These are phyloP conservation scores for Boletus semigastroideus DNA, from an alignment of 1,284 basidiomycete genomes.

Conservation along the genomic window DNA sequence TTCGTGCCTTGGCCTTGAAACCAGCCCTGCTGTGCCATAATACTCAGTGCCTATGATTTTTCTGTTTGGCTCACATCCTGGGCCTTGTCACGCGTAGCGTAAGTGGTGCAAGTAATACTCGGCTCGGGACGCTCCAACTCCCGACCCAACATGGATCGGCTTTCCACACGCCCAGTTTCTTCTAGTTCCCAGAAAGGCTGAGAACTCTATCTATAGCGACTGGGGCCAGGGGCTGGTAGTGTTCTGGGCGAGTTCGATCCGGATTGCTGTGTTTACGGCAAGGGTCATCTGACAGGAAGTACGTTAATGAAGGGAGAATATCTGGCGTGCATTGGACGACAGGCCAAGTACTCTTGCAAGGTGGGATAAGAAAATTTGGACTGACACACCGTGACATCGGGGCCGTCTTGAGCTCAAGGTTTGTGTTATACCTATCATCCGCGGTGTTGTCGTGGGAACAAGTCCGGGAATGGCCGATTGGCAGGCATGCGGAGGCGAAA, in stretches of 20 bases:
- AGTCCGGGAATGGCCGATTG: neutral
- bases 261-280: constrained; percentile 1
- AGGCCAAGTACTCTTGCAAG: no score
- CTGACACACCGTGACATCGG: no score
- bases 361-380: no score
- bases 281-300: neutral
- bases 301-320: neutral
- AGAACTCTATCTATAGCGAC: neutral
- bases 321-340: no score
- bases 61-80: neutral
- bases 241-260: neutral
- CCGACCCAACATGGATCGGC: neutral
- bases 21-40: neutral
- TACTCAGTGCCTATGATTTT: neutral
- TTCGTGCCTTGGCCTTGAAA: neutral
- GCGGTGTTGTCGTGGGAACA: neutral
- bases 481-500: no score
- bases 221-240: no score
- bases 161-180: neutral
- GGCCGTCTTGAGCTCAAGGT: no score
- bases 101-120: neutral
- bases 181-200: neutral
- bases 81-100: neutral
- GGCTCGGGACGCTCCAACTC: neutral
- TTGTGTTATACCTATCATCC: no score